Evolutionary conservation across 345 rosid species (phyloP).

Genomic region (Salix brachista): DNA sequence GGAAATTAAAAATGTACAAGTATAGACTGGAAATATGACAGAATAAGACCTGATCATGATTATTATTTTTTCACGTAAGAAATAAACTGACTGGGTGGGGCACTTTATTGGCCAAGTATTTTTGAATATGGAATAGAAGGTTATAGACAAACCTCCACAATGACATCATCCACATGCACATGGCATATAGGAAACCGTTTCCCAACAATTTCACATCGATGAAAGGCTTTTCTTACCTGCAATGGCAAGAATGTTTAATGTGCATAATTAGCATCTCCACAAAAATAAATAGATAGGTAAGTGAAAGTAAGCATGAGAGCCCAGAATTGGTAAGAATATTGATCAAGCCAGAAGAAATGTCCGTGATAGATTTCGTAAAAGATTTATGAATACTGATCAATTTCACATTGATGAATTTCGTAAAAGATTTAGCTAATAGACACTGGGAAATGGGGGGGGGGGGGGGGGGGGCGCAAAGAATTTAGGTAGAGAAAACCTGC

Average conservation of each 20-base stretch:
- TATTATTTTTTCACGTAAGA: no score
- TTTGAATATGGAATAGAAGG: neutral
- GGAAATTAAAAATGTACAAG: no score
- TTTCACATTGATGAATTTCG: no score
- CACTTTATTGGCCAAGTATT: neutral
- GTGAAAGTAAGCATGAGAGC: neutral
- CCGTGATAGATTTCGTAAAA: no score
- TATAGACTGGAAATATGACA: no score
- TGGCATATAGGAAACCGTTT: slow-evolving; percentile 66
- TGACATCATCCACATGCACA: slow-evolving; percentile 42
- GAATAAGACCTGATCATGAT: no score
- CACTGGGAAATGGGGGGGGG: neutral
- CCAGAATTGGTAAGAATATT: neutral
- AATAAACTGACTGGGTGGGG: no score
- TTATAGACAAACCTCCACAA: slow-evolving; percentile 43
- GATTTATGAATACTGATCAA: no score
- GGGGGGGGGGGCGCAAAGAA: neutral
- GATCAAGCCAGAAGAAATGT: no score
- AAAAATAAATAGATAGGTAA: neutral
- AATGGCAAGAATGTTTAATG: neutral
- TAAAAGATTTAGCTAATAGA: no score
- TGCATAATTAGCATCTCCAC: neutral
- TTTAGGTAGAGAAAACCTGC: slow-evolving; percentile 38
- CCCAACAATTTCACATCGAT: slow-evolving; percentile 51
- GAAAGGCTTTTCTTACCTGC: slow-evolving; percentile 47